Evolutionary conservation across 2,329 filamentous ascomycete genomes (phyloP).

Genomic region (Sclerotinia minor): DNA sequence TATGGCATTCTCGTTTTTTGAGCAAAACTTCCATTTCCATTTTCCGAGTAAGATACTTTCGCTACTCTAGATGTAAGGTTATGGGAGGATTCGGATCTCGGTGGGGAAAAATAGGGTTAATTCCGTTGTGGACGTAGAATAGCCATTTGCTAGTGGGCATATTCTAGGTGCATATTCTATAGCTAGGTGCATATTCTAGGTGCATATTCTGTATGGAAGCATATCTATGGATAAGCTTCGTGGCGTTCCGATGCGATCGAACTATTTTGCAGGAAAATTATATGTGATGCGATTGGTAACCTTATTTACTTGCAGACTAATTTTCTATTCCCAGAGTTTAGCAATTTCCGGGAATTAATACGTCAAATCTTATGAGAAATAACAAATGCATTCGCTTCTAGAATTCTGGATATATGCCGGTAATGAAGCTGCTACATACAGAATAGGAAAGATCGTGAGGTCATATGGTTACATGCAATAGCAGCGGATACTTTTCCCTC

Average conservation of each 20-base stretch:
- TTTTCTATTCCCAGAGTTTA: neutral
- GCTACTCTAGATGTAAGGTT: neutral
- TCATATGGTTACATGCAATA: neutral
- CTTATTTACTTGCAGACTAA: neutral
- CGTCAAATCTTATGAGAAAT: neutral
- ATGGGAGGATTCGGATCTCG: neutral
- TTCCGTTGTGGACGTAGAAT: neutral
- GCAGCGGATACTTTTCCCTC: neutral
- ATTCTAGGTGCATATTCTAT: too few species aligned
- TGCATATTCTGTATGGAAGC: neutral
- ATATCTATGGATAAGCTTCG: neutral
- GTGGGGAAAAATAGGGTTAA: neutral
- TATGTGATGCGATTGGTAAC: neutral
- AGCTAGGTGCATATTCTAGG: too few species aligned
- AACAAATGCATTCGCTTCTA: neutral
- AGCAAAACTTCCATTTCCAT: too few species aligned
- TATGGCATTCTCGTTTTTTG: too few species aligned
- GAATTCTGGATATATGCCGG: too few species aligned
- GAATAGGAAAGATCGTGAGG: neutral
- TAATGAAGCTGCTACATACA: too few species aligned
- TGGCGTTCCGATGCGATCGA: neutral
- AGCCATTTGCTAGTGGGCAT: too few species aligned
- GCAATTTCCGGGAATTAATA: neutral
- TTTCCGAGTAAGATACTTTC: neutral
- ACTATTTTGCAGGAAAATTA: neutral